Evolutionary conservation across 1,139 yeast species (phyloP).

Genomic region (Insectozyma bohioensis): DNA sequence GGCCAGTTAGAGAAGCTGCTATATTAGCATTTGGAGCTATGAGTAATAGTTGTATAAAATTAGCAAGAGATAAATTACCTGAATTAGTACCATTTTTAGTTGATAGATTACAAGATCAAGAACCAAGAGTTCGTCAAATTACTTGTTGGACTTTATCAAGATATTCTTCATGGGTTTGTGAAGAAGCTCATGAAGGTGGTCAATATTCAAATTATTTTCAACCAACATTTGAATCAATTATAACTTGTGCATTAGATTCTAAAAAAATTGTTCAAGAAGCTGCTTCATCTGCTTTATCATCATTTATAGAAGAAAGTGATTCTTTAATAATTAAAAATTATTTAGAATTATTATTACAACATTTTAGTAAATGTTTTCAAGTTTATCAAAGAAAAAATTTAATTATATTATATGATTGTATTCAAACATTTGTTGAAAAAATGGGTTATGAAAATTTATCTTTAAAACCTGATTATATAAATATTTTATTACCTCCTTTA

Average conservation of each 20-base stretch:
- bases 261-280: constrained; percentile 94
- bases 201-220: constrained; percentile 65
- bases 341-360: constrained; percentile 57
- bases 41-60: constrained; percentile 81
- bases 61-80: constrained; percentile 72
- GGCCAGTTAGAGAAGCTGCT: constrained; percentile 93
- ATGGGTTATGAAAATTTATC: constrained; percentile 58
- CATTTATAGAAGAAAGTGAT: constrained; percentile 78
- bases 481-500: constrained; percentile 73
- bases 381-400: constrained; percentile 81
- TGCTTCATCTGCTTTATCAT: constrained; percentile 85
- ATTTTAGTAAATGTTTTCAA: constrained; percentile 70
- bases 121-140: constrained; percentile 88
- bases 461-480: constrained; percentile 55
- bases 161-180: constrained; percentile 77
- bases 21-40: constrained; percentile 95
- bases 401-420: constrained; percentile 81
- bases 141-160: constrained; percentile 95
- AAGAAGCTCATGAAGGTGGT: constrained; percentile 62
- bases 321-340: constrained; percentile 55
- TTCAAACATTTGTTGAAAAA: constrained; percentile 87
- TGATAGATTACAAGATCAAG: constrained; percentile 69
- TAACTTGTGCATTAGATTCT: constrained; percentile 72
- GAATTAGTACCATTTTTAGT: constrained; percentile 82
- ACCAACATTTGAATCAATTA: constrained; percentile 76